Evolutionary conservation across 345 rosid species (phyloP).

Genomic region (Eucalyptus erythrocorys): DNA sequence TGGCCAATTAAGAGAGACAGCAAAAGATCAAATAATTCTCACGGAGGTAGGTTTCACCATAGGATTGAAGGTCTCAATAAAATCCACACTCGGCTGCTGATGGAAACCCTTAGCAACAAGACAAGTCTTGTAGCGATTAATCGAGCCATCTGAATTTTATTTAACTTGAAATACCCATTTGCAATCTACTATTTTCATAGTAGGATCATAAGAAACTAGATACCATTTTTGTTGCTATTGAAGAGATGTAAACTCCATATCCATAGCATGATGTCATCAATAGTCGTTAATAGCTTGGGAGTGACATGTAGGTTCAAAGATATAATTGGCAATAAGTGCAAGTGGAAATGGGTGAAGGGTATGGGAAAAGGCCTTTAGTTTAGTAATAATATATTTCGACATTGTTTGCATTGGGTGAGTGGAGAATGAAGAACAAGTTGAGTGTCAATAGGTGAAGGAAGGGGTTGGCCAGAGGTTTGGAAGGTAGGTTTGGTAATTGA

Average conservation of each 20-base stretch:
- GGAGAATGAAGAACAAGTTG: neutral
- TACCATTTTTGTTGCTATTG: neutral
- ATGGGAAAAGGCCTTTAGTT: neutral
- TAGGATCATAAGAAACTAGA: neutral
- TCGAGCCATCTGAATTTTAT: neutral
- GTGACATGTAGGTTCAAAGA: neutral
- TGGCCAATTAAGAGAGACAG: neutral
- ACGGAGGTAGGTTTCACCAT: neutral
- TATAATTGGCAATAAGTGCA: neutral
- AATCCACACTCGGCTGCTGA: neutral
- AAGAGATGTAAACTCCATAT: neutral
- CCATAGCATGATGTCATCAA: neutral
- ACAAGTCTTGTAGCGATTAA: neutral
- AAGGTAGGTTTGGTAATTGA: neutral
- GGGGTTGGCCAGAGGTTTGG: neutral
- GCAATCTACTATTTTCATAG: neutral
- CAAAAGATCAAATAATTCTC: neutral
- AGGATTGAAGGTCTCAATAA: neutral
- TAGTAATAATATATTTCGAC: neutral
- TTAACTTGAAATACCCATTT: neutral
- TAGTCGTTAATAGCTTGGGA: neutral
- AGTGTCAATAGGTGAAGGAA: neutral
- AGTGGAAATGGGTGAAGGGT: neutral
- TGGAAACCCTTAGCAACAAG: neutral
- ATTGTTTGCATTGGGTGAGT: neutral